Evolutionary conservation across 305 asterid genomes (phyloP), one percentile per base, ranked within the genome.

Genomic region (Salvia sclarea): DNA sequence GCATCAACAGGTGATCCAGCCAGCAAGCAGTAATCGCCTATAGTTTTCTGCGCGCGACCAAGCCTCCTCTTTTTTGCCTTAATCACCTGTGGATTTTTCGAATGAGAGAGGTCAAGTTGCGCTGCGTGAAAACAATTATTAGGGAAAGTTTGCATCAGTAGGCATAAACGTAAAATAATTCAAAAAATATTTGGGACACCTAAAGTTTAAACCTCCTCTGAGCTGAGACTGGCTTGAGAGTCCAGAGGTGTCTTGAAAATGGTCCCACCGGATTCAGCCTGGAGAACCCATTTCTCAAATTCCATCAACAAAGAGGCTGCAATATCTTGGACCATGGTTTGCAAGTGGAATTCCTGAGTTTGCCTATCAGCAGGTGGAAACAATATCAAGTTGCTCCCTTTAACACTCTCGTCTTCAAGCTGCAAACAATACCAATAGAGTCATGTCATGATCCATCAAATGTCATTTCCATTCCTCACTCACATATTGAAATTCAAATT

Each of bases 1-100:
- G 98, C 98, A 83, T 93, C 98, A 70, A 91, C 96, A 40, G 98
- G 98, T 21, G 98, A 91, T 70, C 97, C 98, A 68, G 98, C 98
- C 82, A 93, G 69, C 75, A 93, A 79, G 76, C 96, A 88, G 80
- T 93, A 93, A 77, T 93, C 98, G 76, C 98, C 98, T 47, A 88
- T 91, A 45, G 98, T 91, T 79, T 93, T 93, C 72, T 93, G 98
- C 10, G 92, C 96, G 8, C 98, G 95, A 13, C 96, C 98, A 69
- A 90, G 87, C 68, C 98, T 85, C 66, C 96, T 79, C 66, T 93
- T 93, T 82, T 93, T 93, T 12, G 98, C 95, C 85, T 91, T 93
- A 84, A 93, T 93, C 76, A 91, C 96, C 97, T 93, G 82, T 25
- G 61, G 67, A 75, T 68, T 70, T 37, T 50, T 30, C 18, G 40